A percentile compares a stretch with the other conserved stretches of the same genome.
Evolutionary conservation across 331 rosid genomes (phyloP).

Genomic region (Quercus phellos): DNA sequence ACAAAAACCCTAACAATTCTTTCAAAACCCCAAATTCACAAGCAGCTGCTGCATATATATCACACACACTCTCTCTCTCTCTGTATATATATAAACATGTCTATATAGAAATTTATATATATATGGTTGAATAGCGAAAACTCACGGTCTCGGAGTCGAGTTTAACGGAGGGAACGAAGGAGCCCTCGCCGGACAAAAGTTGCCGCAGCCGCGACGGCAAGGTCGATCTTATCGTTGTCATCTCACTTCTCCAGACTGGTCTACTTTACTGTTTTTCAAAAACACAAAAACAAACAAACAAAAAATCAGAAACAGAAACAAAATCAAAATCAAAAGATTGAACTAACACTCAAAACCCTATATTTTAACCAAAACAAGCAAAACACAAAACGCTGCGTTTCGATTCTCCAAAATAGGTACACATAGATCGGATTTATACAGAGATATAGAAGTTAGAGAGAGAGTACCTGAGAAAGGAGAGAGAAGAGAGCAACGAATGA

Average conservation of each 20-base stretch:
- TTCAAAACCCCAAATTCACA: neutral
- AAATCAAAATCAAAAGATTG: constrained; percentile 21
- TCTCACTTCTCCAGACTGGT: constrained; percentile 63
- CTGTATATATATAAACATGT: too few species aligned
- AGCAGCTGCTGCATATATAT: neutral
- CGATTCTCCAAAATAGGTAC: neutral
- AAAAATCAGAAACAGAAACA: neutral
- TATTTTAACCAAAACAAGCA: neutral
- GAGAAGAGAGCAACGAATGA: constrained; percentile 23
- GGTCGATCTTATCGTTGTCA: constrained; percentile 84
- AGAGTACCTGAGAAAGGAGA: constrained; percentile 60
- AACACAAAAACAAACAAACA: neutral
- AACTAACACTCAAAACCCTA: constrained; percentile 22
- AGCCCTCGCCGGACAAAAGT: constrained; percentile 76
- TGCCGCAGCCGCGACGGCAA: constrained; percentile 97
- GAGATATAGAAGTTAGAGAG: neutral
- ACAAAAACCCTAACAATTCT: neutral
- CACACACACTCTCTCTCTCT: too few species aligned
- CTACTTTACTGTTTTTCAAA: constrained; percentile 41
- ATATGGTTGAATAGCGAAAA: neutral
- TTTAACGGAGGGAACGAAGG: constrained; percentile 76
- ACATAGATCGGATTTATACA: constrained; percentile 27
- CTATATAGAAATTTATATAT: too few species aligned
- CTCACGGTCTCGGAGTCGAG: constrained; percentile 89
- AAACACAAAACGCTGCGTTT: constrained; percentile 1